A percentile compares a stretch with the other conserved stretches of the same genome.
Conservation (phyloP, 2,329 filamentous ascomycete genomes). For the Lecanosticta acicola region DNA sequence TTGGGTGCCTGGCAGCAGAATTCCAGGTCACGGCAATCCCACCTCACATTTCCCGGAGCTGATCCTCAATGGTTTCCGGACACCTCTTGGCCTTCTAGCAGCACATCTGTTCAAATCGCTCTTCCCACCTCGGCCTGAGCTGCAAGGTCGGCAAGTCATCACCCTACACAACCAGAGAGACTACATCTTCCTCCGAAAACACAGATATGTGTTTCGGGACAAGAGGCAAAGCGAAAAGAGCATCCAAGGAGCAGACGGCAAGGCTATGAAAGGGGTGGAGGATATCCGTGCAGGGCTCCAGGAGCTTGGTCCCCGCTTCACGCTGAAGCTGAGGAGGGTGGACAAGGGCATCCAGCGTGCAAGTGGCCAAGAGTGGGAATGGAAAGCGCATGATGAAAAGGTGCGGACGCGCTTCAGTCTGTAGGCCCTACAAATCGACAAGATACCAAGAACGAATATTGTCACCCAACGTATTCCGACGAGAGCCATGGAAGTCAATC, state of each 20-base stretch:
- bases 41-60: constrained; percentile 89
- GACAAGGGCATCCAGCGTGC: constrained; percentile 79
- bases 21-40: constrained; percentile 84
- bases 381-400: constrained; percentile 95
- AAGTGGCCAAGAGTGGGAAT: constrained; percentile 85
- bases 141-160: constrained; percentile 81
- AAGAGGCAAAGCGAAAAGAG: constrained; percentile 82
- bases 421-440: no score
- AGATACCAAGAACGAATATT: no score
- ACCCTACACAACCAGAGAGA: constrained; percentile 93
- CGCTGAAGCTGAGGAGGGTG: constrained; percentile 80
- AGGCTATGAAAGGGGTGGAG: constrained; percentile 77
- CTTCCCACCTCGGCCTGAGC: constrained; percentile 75
- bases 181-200: constrained; percentile 87
- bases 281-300: constrained; percentile 81
- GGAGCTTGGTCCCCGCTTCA: constrained; percentile 79
- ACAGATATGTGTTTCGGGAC: constrained; percentile 89
- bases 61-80: constrained; percentile 90
- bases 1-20: constrained; percentile 80
- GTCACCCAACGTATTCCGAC: no score
- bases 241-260: constrained; percentile 74
- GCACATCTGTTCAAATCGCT: constrained; percentile 76
- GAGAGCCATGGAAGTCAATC: no score
- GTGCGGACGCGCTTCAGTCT: constrained; percentile 88
- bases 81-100: constrained; percentile 80